phyloP scores from a whole-genome alignment of 495 filamentous ascomycete genomes.

The Trichoderma erinaceum region DNA sequence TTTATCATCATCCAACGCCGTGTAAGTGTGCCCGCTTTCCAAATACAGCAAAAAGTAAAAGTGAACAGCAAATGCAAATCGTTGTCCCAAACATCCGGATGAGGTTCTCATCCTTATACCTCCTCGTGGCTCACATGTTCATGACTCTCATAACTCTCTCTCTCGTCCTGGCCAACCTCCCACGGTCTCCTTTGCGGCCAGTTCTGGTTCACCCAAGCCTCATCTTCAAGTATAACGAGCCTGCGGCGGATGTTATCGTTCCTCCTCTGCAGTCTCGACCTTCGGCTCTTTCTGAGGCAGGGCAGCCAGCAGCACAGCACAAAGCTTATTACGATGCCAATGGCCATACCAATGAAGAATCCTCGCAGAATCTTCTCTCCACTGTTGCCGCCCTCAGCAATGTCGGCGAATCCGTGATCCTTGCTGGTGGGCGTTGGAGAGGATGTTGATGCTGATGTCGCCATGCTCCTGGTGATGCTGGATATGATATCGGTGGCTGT shows the following conservation, averaged over 20 bases:
- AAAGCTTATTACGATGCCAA: neutral
- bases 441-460: neutral
- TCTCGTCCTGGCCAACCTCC: neutral
- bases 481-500: neutral
- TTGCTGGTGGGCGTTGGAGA: neutral
- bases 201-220: constrained; percentile 1
- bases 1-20: too few relatives aligned
- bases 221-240: neutral
- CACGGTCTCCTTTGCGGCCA: constrained; percentile 3
- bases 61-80: too few relatives aligned
- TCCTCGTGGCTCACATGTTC: neutral
- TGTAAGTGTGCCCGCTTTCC: too few relatives aligned
- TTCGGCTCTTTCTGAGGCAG: neutral
- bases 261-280: neutral
- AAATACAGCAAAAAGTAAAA: too few relatives aligned
- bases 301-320: constrained; percentile 4
- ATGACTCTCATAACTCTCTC: neutral
- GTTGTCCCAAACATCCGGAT: too few relatives aligned
- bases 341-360: constrained; percentile 3
- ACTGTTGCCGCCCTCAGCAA: neutral
- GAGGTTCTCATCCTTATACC: neutral
- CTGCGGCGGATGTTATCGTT: neutral
- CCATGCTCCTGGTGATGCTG: neutral
- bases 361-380: neutral
- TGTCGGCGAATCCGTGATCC: neutral